Evolutionary conservation across 345 rosid genomes (phyloP).

Genomic region (Moricandia moricandioides): DNA sequence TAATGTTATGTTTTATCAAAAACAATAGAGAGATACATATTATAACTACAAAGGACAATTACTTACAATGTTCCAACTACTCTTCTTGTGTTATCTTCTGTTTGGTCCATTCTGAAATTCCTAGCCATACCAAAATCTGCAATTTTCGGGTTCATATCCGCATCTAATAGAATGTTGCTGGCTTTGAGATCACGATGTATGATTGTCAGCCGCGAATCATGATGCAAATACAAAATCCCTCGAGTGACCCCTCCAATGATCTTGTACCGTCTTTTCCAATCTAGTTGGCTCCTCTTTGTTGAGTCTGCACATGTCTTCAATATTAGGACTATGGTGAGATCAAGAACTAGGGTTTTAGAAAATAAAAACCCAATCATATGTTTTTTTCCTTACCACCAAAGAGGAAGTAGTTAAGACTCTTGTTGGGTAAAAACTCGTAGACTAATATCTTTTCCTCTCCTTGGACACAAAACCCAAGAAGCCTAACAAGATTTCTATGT

Average conservation of each 20-base stretch:
- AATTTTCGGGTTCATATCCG: neutral
- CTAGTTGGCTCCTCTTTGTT: neutral
- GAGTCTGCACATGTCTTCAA: neutral
- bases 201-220: neutral
- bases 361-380: neutral
- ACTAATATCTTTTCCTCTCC: conserved; percentile 39
- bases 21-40: neutral
- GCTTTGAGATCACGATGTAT: neutral
- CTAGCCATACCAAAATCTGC: conserved; percentile 31
- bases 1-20: neutral
- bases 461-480: conserved; percentile 44
- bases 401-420: conserved; percentile 27
- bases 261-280: neutral
- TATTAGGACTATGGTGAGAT: too few relatives aligned
- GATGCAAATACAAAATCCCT: neutral
- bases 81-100: conserved; percentile 1
- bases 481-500: conserved; percentile 48
- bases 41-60: neutral
- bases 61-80: conserved; percentile 32
- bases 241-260: neutral
- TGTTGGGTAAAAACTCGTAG: conserved; percentile 25
- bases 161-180: neutral
- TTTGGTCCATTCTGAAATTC: conserved; percentile 13
- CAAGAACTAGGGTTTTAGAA: neutral
- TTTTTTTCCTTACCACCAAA: conserved; percentile 8